phyloP scores from a whole-genome alignment of 2,329 filamentous ascomycete species.

The Stagonosporopsis chrysanthemi region DNA sequence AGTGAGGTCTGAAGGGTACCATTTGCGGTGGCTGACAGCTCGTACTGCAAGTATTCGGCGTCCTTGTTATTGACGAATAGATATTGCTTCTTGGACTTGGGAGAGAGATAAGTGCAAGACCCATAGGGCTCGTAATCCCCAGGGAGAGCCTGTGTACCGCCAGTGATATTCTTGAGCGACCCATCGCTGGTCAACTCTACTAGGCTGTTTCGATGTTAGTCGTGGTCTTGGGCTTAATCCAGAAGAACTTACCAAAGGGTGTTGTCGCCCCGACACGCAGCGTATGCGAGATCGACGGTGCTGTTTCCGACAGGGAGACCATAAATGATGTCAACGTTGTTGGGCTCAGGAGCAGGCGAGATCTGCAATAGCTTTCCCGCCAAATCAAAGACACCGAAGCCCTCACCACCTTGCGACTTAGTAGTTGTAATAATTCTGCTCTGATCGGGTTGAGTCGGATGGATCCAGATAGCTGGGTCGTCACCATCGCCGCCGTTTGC shows the following conservation, averaged over 20 bases:
- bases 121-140: constrained; percentile 60
- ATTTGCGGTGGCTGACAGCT: constrained; percentile 52
- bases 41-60: constrained; percentile 63
- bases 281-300: constrained; percentile 59
- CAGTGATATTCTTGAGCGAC: constrained; percentile 53
- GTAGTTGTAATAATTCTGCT: constrained; percentile 63
- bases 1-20: constrained; percentile 56
- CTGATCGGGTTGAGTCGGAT: constrained; percentile 42
- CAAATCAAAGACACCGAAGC: constrained; percentile 60
- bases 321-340: constrained; percentile 65
- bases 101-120: constrained; percentile 60
- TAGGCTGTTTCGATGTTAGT: constrained; percentile 46
- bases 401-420: constrained; percentile 59
- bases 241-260: constrained; percentile 58
- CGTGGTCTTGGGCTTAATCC: too few relatives aligned
- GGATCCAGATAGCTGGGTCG: constrained; percentile 45
- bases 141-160: constrained; percentile 57
- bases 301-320: constrained; percentile 55
- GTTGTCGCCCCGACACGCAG: constrained; percentile 60
- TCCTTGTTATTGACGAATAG: constrained; percentile 64
- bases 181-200: constrained; percentile 60
- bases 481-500: constrained; percentile 45
- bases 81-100: constrained; percentile 58
- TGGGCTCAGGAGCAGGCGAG: constrained; percentile 57
- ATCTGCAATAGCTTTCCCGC: constrained; percentile 58